These are phyloP conservation scores for Lablab purpureus DNA, from an alignment of 306 rosid genomes.

Conservation along the genomic window DNA sequence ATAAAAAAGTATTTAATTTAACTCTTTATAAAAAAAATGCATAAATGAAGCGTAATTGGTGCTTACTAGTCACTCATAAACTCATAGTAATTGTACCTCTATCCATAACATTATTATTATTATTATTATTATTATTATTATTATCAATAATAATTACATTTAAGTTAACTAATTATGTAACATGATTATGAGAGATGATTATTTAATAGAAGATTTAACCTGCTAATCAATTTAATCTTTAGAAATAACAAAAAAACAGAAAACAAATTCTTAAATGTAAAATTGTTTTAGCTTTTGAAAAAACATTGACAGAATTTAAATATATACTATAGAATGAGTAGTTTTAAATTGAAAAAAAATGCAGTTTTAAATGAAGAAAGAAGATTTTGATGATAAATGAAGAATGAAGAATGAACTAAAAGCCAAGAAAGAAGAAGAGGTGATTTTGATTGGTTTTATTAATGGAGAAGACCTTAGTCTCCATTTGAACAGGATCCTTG, in stretches of 20 bases:
- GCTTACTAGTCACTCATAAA: too few relatives aligned
- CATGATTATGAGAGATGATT: not conserved
- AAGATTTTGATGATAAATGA: not conserved
- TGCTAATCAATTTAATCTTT: not conserved
- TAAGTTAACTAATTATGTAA: not conserved
- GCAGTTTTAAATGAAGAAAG: not conserved
- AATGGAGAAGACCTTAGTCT: not conserved
- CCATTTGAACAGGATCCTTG: constrained; percentile 1
- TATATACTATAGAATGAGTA: not conserved
- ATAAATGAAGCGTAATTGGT: too few relatives aligned
- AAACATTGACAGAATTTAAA: too few relatives aligned
- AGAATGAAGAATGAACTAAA: not conserved
- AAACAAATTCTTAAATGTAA: too few relatives aligned
- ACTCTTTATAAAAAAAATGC: too few relatives aligned
- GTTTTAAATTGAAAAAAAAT: not conserved
- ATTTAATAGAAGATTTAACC: not conserved
- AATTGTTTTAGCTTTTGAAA: too few relatives aligned
- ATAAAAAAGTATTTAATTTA: too few relatives aligned
- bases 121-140: not conserved
- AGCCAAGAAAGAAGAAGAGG: not conserved
- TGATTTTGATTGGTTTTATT: not conserved
- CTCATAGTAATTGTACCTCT: too few relatives aligned
- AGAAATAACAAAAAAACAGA: too few relatives aligned
- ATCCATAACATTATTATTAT: not conserved
- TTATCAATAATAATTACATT: not conserved